Evolutionary conservation across 805 yeast genomes (phyloP), one percentile per base, ranked within the genome.

Genomic region (Henningerozyma blattae): DNA sequence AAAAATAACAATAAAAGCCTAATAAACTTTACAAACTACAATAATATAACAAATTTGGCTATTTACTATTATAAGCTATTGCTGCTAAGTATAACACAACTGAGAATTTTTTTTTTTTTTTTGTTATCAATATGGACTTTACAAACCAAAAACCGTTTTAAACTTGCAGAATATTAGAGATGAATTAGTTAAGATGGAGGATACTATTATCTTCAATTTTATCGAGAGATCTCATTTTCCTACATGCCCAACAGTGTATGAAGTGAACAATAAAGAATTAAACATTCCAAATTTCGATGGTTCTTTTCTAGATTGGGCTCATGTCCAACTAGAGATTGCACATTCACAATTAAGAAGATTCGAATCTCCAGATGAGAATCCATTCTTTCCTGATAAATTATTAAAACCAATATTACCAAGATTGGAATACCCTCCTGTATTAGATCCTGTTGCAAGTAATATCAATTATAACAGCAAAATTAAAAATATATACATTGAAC

Each of bases 171-270:
- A 91, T 59, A 91, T 91, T 48, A 75, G 98, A 41, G 76, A 72
- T 39, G 80, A 84, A 14, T 65, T 91, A 31, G 77, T 87, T 27
- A 73, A 95, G 35, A 85, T 91, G 95, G 98, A 91, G 53, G 97
- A 91, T 58, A 82, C 96, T 5, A 86, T 91, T 46, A 80, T 91
- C 40, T 91, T 87, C 65, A 82, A 79, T 37, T 71, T 91, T 45
- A 87, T 91, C 39, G 98, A 91, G 56, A 69, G 98, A 43, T 83
- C 95, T 3, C 95, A 89, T 60, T 89, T 84, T 52, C 76, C 65
- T 45, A 69, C 70, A 20, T 76, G 85, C 34, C 79, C 82, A 2
- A 68, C 82, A 14, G 85, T 86, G 7, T 91, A 91, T 59, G 67
- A 69, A 45, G 45, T 52, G 9, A 67, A 72, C 43, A 70, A 70